Base-by-base conservation (phyloP, 148 eudicot species). In the Camellia lanceoleosa region DNA sequence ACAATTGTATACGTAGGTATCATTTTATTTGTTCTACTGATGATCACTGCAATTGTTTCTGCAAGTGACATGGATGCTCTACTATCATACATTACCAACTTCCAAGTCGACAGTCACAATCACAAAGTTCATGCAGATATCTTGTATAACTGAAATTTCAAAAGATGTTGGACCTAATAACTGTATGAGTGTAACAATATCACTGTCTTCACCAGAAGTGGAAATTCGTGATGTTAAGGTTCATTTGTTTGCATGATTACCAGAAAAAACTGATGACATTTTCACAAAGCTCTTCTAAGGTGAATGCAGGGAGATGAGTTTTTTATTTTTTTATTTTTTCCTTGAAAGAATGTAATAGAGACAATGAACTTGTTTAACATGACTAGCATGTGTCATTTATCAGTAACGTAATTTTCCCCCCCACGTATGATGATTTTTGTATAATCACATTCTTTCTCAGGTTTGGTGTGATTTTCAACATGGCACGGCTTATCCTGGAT, bases 1-100 rank as follows among this genome's bases (percentile, higher is more conserved):
- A 67, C 98, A 89, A 85, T 90, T 94, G 74, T 94, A 94, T 76
- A 91, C 95, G 97, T 94, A 90, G 80, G 97, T 88, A 77, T 80
- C 84, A 81, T 78, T 85, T 44, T 77, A 19, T 81, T 23, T 67
- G 15, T 74, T 3, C 38, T 69, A 66, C 56, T 30, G 38, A 81
- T 52, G 18, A n/a, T 64, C 42, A 19, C 20, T 65, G n/a, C 46
- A 63, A 38, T 9, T 63, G 52, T 56, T 68, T 59, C 12, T 55
- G 18, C 49, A 12, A 60, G 47, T 63, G 13, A 42, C n/a, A 20
- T 46, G 64, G 44, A 42, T 75, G 13, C 55, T 59, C 44, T 47
- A 20, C 58, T 38, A 56, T 58, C 30, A 43, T 80, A 47, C 20
- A 68, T 23, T 74, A 72, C 71, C 71, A 46, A 44, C 0, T n/a